A percentile compares a stretch with the other conserved stretches of the same genome.
phyloP scores from a whole-genome alignment of 2,329 filamentous ascomycete species.

The Trichoderma sp. region DNA sequence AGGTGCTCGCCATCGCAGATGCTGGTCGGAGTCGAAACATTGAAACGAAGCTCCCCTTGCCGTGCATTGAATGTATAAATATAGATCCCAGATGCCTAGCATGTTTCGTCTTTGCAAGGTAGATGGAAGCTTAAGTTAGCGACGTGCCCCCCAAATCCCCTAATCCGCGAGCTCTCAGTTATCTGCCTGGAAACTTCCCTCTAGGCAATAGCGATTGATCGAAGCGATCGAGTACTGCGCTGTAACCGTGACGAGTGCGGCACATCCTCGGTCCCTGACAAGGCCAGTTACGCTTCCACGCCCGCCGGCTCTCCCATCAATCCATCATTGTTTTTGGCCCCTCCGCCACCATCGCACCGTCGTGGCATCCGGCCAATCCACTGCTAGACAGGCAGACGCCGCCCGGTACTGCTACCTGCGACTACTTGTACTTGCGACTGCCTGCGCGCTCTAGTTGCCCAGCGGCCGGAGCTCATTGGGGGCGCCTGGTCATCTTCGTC shows the following conservation, averaged over 20 bases:
- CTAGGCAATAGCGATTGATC: not conserved
- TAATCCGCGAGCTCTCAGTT: not conserved
- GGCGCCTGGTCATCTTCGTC: constrained; percentile 22
- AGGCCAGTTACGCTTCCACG: constrained; percentile 6
- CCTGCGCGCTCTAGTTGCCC: not conserved
- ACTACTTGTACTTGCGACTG: constrained; percentile 3
- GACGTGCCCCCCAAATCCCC: not conserved
- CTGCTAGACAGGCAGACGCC: not conserved
- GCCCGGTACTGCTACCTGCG: not conserved
- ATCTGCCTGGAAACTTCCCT: not conserved
- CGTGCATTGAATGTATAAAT: not conserved
- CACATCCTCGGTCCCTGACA: constrained; percentile 36
- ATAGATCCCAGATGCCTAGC: not conserved
- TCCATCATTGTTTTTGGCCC: constrained; percentile 17
- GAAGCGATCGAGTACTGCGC: not conserved
- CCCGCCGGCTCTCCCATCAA: constrained; percentile 8
- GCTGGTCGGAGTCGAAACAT: not conserved
- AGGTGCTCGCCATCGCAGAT: not conserved
- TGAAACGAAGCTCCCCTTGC: not conserved
- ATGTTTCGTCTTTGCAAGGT: constrained; percentile 7
- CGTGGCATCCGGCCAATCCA: constrained; percentile 3
- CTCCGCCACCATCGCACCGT: constrained; percentile 5
- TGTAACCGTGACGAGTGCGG: constrained; percentile 21
- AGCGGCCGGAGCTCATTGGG: constrained; percentile 19
- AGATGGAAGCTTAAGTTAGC: not conserved